phyloP scores from a whole-genome alignment of 208 protist species.

The Phytomonas serpens region DNA sequence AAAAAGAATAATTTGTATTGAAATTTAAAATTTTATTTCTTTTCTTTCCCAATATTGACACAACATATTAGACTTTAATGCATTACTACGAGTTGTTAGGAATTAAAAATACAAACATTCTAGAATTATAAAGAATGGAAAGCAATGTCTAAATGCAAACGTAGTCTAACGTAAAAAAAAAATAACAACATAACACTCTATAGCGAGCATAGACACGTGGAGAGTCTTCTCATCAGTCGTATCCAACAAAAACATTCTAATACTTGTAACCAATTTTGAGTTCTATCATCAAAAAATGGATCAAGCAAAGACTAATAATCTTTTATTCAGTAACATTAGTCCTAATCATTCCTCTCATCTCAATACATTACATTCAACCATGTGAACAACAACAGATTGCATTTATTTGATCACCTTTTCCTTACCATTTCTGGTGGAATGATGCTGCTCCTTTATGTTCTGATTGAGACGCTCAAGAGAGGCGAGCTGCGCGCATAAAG shows the following conservation, averaged over 20 bases:
- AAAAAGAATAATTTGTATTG: background rate
- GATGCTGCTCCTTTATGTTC: background rate
- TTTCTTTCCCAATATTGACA: background rate
- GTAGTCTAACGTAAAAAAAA: background rate
- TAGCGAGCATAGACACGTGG: background rate
- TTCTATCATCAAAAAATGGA: background rate
- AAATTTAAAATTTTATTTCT: background rate
- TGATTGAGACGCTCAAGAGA: constrained; percentile 41
- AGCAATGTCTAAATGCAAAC: background rate
- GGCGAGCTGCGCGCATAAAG: constrained; percentile 67
- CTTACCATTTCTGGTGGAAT: background rate
- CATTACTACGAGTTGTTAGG: background rate
- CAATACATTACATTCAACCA: background rate
- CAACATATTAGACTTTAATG: background rate
- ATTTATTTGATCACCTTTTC: background rate
- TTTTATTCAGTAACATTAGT: background rate
- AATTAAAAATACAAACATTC: constrained; percentile 3
- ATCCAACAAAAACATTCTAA: background rate
- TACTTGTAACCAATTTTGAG: background rate
- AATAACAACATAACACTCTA: constrained; percentile 1
- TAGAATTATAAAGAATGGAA: background rate
- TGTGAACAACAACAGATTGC: background rate
- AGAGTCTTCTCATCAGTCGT: background rate
- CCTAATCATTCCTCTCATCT: background rate
- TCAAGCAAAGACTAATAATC: background rate